phyloP scores from a whole-genome alignment of 108 stramenopile species.

The Epithemia pelagica region DNA sequence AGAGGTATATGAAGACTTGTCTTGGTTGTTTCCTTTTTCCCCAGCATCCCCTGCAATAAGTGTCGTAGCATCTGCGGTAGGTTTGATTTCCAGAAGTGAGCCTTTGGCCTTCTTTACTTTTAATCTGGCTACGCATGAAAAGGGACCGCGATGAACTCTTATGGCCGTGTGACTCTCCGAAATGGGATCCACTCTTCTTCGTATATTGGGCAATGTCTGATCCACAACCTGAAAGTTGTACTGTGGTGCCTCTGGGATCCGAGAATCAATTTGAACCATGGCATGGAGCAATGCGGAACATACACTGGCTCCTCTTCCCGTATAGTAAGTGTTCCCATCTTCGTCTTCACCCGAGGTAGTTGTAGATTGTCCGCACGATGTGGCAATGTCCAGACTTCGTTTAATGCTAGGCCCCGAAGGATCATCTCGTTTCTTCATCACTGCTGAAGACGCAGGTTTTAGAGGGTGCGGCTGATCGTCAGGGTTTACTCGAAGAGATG shows the following conservation, averaged over 20 bases:
- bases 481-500: too few species aligned
- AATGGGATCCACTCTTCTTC: constrained; percentile 16
- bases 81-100: neutral
- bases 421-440: neutral
- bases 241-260: constrained; percentile 61
- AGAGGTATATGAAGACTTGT: neutral
- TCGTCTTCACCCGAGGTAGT: constrained; percentile 65
- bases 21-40: constrained; percentile 6
- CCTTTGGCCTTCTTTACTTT: constrained; percentile 2
- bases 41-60: constrained; percentile 3
- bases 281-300: constrained; percentile 73
- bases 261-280: constrained; percentile 74
- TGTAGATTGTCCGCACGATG: constrained; percentile 18
- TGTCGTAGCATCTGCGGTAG: neutral
- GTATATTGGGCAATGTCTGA: constrained; percentile 2
- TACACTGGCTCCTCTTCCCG: constrained; percentile 66
- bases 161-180: constrained; percentile 32
- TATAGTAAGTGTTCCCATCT: constrained; percentile 65
- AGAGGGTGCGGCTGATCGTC: too few species aligned
- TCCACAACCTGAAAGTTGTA: constrained; percentile 35
- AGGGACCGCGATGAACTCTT: constrained; percentile 34
- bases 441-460: constrained; percentile 4
- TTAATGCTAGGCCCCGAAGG: neutral
- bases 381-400: constrained; percentile 31
- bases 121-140: constrained; percentile 42